phyloP scores from a whole-genome alignment of 306 rosid genomes.

The Prunus mongolica region DNA sequence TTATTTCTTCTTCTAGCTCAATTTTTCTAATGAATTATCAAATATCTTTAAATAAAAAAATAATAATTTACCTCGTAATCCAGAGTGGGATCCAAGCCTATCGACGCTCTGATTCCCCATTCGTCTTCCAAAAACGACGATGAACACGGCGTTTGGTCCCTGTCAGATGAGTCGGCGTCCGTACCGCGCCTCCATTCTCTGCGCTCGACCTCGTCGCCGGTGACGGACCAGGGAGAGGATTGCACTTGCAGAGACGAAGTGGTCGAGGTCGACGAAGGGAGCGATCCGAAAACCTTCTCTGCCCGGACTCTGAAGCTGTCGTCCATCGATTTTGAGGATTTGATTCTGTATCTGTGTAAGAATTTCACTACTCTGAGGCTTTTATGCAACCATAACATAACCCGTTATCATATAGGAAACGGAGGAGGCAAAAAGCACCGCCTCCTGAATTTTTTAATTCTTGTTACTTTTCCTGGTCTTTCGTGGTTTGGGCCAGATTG shows the following conservation, averaged over 20 bases:
- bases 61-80: conserved; percentile 24
- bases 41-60: too few species aligned
- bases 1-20: not conserved
- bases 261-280: conserved; percentile 2
- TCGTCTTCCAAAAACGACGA: conserved; percentile 24
- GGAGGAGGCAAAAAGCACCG: not conserved
- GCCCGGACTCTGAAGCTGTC: conserved; percentile 30
- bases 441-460: not conserved
- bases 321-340: conserved; percentile 18
- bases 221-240: conserved; percentile 32
- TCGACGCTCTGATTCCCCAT: conserved; percentile 30
- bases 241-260: not conserved
- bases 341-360: not conserved
- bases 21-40: not conserved
- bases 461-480: not conserved
- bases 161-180: conserved; percentile 14
- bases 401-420: not conserved
- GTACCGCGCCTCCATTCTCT: conserved; percentile 27
- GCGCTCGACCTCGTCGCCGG: conserved; percentile 33
- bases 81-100: conserved; percentile 32
- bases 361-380: not conserved
- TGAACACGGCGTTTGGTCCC: conserved; percentile 29
- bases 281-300: conserved; percentile 33
- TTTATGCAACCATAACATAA: not conserved
- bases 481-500: not conserved